Conservation (phyloP, 164 flowering plant species). For the Vitis rupestris region DNA sequence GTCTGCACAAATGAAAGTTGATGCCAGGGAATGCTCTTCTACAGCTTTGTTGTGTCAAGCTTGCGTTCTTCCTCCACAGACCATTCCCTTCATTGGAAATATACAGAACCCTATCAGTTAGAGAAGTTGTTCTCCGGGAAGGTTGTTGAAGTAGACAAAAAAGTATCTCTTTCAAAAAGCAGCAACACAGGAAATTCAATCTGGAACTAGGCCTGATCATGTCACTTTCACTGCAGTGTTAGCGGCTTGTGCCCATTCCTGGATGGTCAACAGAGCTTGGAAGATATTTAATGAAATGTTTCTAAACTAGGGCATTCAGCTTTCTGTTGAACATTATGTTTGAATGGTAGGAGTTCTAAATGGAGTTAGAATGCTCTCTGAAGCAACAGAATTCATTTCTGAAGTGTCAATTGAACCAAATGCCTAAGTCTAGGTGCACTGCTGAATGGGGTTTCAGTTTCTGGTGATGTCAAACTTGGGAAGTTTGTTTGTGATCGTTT, state of each 20-base stretch:
- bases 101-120: conserved; percentile 23
- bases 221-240: conserved; percentile 76
- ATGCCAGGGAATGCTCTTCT: no score
- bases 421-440: conserved; percentile 48
- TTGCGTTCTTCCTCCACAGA: conserved; percentile 23
- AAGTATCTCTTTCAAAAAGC: no score
- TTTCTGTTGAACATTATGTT: conserved; percentile 21
- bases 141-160: no score
- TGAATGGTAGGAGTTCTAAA: conserved; percentile 75
- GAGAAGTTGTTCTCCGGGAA: conserved; percentile 15
- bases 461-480: conserved; percentile 66
- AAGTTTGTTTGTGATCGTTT: conserved; percentile 49
- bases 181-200: no score
- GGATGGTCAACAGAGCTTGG: conserved; percentile 58
- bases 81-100: conserved; percentile 25
- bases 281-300: conserved; percentile 49
- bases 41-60: conserved; percentile 7
- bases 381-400: conserved; percentile 56
- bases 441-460: conserved; percentile 67
- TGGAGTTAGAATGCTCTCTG: conserved; percentile 67
- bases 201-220: conserved; percentile 60
- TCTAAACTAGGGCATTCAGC: conserved; percentile 34
- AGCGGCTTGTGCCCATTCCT: conserved; percentile 85
- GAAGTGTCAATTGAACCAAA: conserved; percentile 71
- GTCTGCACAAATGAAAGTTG: no score